These are phyloP conservation scores for Wolfiporia cocos DNA, from an alignment of 1,284 basidiomycete species.

Conservation along the genomic window DNA sequence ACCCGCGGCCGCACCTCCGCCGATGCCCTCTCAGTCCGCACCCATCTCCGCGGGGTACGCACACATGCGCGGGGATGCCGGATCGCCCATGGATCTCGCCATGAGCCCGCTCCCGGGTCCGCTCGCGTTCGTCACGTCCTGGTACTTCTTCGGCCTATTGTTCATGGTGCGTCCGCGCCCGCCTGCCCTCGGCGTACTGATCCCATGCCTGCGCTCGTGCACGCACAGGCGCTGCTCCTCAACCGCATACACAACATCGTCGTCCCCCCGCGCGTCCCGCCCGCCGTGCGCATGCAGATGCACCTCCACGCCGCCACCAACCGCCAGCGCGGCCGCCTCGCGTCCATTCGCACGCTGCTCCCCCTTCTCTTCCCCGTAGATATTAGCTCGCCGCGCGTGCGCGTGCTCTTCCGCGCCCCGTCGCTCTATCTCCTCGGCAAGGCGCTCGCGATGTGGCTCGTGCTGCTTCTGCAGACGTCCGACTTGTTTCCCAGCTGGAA, in stretches of 20 bases:
- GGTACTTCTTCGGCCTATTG: slow-evolving; percentile 60
- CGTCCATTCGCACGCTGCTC: slow-evolving; percentile 22
- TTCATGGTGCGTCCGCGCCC: slow-evolving; percentile 43
- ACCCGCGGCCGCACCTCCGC: slow-evolving; percentile 5
- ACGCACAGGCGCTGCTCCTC: slow-evolving; percentile 52
- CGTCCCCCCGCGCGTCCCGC: slow-evolving; percentile 51
- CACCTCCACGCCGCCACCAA: slow-evolving; percentile 16
- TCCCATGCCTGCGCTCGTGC: not conserved
- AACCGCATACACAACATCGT: slow-evolving; percentile 74
- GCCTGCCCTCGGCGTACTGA: not conserved
- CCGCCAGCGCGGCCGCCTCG: slow-evolving; percentile 14
- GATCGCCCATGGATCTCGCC: slow-evolving; percentile 1
- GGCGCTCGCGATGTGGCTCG: slow-evolving; percentile 47
- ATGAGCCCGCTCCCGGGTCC: slow-evolving; percentile 43
- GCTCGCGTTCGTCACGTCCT: slow-evolving; percentile 64
- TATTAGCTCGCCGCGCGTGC: slow-evolving; percentile 50
- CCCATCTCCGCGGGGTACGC: slow-evolving; percentile 1
- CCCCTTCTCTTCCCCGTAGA: slow-evolving; percentile 53
- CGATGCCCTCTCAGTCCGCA: too few species aligned
- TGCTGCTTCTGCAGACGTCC: slow-evolving; percentile 53
- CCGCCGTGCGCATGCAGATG: slow-evolving; percentile 23
- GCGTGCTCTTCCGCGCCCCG: slow-evolving; percentile 53
- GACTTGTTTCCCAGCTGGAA: slow-evolving; percentile 31
- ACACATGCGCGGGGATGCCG: slow-evolving; percentile 4
- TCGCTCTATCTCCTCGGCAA: slow-evolving; percentile 54